Percentiles rank a stretch among this genome's conserved stretches.
Conservation (phyloP, 2,329 filamentous ascomycete genomes). For the Aureobasidium sp. region DNA sequence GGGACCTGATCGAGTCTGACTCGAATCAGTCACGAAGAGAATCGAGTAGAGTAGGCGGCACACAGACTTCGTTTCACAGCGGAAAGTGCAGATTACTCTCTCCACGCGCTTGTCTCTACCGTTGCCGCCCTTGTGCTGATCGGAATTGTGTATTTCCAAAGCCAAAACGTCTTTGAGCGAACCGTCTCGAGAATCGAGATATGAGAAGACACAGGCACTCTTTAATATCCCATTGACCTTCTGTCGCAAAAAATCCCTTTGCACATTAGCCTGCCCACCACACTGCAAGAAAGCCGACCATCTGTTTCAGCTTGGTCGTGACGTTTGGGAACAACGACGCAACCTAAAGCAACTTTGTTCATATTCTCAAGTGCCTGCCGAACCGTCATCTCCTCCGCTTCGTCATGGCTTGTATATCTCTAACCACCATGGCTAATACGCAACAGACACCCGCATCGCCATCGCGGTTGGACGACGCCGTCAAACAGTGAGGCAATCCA, state of each 20-base stretch:
- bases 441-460: background rate
- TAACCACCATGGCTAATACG: background rate
- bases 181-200: background rate
- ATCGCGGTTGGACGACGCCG: background rate
- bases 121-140: background rate
- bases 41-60: background rate
- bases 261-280: constrained; percentile 6
- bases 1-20: background rate
- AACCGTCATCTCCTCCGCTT: background rate
- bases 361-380: background rate
- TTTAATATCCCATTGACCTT: background rate
- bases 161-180: constrained; percentile 1
- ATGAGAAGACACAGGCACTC: background rate
- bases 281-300: constrained; percentile 3
- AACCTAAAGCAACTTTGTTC: background rate
- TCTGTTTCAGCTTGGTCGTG: background rate
- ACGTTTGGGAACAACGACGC: background rate
- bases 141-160: background rate
- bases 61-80: constrained; percentile 2
- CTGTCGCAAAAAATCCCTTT: background rate
- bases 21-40: background rate
- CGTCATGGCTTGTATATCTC: constrained; percentile 1
- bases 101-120: background rate
- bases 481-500: background rate
- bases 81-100: background rate